Conservation (phyloP, 176 grass and related monocot genomes). For the Canna indica region DNA sequence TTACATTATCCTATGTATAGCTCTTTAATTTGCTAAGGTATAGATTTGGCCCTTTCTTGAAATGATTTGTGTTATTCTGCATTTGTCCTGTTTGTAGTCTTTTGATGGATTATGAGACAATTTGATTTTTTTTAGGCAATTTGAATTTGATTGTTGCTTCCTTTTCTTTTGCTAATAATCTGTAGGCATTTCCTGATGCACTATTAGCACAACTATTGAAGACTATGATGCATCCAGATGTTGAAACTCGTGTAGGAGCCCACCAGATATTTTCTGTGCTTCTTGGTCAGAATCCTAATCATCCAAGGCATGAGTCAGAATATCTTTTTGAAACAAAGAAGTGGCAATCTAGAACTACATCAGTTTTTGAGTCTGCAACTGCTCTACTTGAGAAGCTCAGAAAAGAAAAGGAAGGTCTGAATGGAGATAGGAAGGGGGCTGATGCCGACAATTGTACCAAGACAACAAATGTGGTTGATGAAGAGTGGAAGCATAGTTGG, state of each 20-base stretch:
- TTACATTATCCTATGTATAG: no score
- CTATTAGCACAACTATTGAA: slow-evolving; percentile 82
- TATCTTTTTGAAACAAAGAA: slow-evolving; percentile 90
- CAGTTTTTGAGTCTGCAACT: slow-evolving; percentile 97
- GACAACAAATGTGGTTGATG: slow-evolving; percentile 34
- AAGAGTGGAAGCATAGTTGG: slow-evolving; percentile 55
- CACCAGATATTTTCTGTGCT: slow-evolving; percentile 81
- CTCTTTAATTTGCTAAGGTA: no score
- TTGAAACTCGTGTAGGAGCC: slow-evolving; percentile 74
- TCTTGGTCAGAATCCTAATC: slow-evolving; percentile 55
- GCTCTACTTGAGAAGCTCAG: slow-evolving; percentile 92
- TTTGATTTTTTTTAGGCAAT: no score
- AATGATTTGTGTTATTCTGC: no score
- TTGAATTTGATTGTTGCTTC: not conserved
- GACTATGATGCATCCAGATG: slow-evolving; percentile 82
- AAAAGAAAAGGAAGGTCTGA: slow-evolving; percentile 74
- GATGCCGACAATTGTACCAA: slow-evolving; percentile 38
- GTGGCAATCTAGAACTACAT: slow-evolving; percentile 72
- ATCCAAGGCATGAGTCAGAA: slow-evolving; percentile 67
- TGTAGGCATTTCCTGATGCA: slow-evolving; percentile 87
- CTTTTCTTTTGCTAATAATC: not conserved
- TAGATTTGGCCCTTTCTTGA: no score
- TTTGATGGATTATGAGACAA: not conserved
- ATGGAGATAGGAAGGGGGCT: slow-evolving; percentile 56
- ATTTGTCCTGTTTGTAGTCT: slow-evolving; percentile 19